phyloP scores from a whole-genome alignment of 495 filamentous ascomycete species.

The Penicillium lagena region DNA sequence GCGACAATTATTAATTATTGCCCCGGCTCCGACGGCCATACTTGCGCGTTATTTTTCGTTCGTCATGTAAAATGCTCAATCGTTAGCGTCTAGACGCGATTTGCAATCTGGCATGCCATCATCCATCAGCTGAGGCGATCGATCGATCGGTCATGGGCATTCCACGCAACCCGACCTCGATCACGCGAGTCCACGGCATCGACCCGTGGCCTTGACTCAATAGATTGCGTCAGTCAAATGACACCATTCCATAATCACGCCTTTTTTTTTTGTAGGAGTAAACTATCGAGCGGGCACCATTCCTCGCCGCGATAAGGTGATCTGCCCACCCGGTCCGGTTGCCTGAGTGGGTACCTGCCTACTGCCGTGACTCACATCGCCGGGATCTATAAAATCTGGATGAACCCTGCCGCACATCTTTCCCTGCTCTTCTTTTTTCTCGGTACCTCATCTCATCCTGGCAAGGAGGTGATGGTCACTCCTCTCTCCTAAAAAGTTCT shows the following conservation, averaged over 20 bases:
- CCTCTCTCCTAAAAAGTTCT: conserved; percentile 16
- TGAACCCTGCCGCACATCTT: conserved; percentile 10
- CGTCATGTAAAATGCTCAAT: too few species aligned
- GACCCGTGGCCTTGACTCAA: background rate
- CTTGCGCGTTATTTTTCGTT: background rate
- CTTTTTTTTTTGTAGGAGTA: conserved; percentile 5
- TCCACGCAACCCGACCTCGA: background rate
- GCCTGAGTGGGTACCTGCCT: conserved; percentile 6
- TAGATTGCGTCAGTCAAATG: background rate
- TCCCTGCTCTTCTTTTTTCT: conserved; percentile 10
- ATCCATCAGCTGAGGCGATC: background rate
- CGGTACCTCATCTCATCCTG: conserved; percentile 38
- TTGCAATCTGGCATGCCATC: background rate
- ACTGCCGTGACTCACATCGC: conserved; percentile 17
- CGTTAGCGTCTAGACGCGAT: too few species aligned
- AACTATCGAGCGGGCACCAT: too few species aligned
- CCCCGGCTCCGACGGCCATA: background rate
- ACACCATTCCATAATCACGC: conserved; percentile 10
- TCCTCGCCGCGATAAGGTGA: conserved; percentile 11
- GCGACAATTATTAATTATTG: background rate
- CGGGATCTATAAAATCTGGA: conserved; percentile 7
- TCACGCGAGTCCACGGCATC: too few species aligned
- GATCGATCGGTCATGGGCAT: too few species aligned
- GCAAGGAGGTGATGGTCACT: conserved; percentile 40
- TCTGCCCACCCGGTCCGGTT: conserved; percentile 11